Evolutionary conservation across 805 yeast genomes (phyloP).

Genomic region (Metschnikowia colocasiae): DNA sequence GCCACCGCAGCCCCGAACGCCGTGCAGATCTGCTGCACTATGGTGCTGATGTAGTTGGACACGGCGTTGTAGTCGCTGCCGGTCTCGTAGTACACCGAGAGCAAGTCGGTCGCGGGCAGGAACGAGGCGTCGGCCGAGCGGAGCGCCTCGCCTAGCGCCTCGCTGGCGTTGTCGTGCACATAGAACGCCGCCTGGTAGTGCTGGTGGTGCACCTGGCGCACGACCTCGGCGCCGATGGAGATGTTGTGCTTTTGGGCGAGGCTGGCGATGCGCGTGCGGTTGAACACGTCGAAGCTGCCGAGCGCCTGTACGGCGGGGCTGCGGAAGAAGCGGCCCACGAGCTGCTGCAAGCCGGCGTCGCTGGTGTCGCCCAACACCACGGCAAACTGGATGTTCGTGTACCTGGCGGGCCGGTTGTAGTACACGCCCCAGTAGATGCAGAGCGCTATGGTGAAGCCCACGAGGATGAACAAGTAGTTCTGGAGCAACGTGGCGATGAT

Average conservation of each 20-base stretch:
- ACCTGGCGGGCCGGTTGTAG: slow-evolving; percentile 21
- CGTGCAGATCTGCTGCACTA: slow-evolving; percentile 17
- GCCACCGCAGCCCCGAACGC: slow-evolving; percentile 19
- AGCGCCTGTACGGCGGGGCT: slow-evolving; percentile 18
- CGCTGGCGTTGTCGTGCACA: slow-evolving; percentile 29
- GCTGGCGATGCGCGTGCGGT: slow-evolving; percentile 15
- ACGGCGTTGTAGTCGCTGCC: slow-evolving; percentile 34
- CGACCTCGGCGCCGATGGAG: slow-evolving; percentile 25
- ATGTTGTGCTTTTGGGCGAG: slow-evolving; percentile 22
- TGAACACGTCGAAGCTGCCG: slow-evolving; percentile 27
- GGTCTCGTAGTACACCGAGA: slow-evolving; percentile 29
- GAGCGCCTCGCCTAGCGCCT: slow-evolving; percentile 22
- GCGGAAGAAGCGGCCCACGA: slow-evolving; percentile 20
- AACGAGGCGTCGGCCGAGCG: slow-evolving; percentile 14
- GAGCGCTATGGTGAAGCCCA: slow-evolving; percentile 24
- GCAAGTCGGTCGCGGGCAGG: slow-evolving; percentile 19
- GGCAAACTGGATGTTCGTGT: slow-evolving; percentile 22
- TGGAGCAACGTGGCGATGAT: slow-evolving; percentile 21
- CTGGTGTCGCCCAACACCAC: slow-evolving; percentile 25
- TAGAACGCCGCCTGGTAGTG: slow-evolving; percentile 29
- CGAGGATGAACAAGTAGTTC: slow-evolving; percentile 23
- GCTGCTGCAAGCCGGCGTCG: slow-evolving; percentile 5
- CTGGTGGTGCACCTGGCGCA: slow-evolving; percentile 30
- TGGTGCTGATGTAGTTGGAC: slow-evolving; percentile 19
- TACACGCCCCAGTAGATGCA: slow-evolving; percentile 35